Percentiles rank a stretch among this genome's conserved stretches.
Conservation (phyloP, 2,329 filamentous ascomycete genomes). For the Epichloe festucae region DNA sequence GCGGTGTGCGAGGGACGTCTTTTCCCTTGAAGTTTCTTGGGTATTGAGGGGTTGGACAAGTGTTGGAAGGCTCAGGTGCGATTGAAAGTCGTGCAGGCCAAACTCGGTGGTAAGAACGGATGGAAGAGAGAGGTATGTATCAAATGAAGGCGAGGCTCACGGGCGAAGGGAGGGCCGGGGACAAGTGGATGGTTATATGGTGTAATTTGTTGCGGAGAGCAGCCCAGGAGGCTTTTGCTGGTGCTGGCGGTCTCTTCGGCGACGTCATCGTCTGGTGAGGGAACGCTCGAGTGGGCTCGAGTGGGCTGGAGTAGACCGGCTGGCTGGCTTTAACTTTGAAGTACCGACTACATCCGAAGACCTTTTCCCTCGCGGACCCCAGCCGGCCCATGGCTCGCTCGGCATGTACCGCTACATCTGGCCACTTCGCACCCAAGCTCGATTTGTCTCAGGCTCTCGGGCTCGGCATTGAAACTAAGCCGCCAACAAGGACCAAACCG, state of each 20-base stretch:
- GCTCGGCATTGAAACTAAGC: too few species aligned
- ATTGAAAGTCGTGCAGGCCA: background rate
- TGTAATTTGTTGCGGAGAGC: conserved; percentile 3
- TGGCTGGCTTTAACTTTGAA: background rate
- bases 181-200: conserved; percentile 8
- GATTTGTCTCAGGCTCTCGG: background rate
- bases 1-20: conserved; percentile 10
- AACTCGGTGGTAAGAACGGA: background rate
- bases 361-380: too few species aligned
- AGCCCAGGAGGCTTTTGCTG: background rate
- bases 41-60: background rate
- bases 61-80: background rate
- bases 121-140: background rate
- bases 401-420: too few species aligned
- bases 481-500: too few species aligned
- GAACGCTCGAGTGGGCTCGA: background rate
- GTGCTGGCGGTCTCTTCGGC: conserved; percentile 5
- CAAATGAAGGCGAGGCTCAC: background rate
- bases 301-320: background rate
- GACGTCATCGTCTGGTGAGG: conserved; percentile 9
- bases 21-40: conserved; percentile 3
- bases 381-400: too few species aligned
- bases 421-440: too few species aligned
- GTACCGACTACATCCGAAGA: too few species aligned
- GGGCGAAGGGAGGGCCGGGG: background rate